Percentiles rank a stretch among this genome's conserved stretches.
phyloP scores from a whole-genome alignment of 2,329 filamentous ascomycete species.

The Epichloe hybrida region DNA sequence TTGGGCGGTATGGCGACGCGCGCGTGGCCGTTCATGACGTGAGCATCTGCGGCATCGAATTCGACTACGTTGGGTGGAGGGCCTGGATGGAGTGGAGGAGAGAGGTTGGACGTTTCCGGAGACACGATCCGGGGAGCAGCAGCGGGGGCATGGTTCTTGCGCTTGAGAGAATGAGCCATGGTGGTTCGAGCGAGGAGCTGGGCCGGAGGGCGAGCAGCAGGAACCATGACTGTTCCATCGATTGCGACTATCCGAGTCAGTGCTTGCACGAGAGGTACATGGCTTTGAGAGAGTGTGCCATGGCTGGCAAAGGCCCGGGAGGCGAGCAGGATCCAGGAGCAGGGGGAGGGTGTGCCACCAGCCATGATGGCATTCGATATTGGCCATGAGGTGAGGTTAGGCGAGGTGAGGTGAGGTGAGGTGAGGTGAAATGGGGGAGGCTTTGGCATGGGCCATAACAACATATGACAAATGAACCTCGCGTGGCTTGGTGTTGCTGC shows the following conservation, averaged over 20 bases:
- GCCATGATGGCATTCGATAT: no score
- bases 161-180: no score
- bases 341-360: no score
- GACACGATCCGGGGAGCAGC: neutral
- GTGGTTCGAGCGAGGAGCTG: no score
- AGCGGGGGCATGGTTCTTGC: neutral
- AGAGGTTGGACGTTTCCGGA: neutral
- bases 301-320: neutral
- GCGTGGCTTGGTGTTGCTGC: no score
- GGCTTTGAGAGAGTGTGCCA: neutral
- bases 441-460: no score
- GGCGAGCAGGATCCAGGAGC: neutral
- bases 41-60: conserved; percentile 13
- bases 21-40: neutral
- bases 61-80: conserved; percentile 16
- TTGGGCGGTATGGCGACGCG: neutral
- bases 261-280: conserved; percentile 8
- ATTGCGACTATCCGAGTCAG: conserved; percentile 14
- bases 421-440: no score
- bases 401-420: no score
- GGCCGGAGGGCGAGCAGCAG: neutral
- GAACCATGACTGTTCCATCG: conserved; percentile 9
- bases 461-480: no score
- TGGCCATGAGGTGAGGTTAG: no score
- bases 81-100: conserved; percentile 1